A percentile compares a stretch with the other conserved stretches of the same genome.
These are phyloP conservation scores for Trypanosomatidae sp. DNA, from an alignment of 208 protist genomes.

Conservation along the genomic window DNA sequence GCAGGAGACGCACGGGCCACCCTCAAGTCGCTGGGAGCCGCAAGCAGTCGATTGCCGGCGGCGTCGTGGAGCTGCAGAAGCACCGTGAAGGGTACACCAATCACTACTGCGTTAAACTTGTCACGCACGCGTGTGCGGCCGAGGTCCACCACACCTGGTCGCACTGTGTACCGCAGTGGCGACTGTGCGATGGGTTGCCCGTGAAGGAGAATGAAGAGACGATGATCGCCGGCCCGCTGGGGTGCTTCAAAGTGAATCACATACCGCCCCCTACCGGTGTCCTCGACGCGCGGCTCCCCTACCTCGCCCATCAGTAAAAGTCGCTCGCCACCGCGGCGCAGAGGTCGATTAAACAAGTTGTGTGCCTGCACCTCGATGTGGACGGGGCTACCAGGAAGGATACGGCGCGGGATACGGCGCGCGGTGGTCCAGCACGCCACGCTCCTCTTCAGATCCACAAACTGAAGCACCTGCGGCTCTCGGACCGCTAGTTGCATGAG, in stretches of 20 bases:
- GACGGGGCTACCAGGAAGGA: constrained; percentile 22
- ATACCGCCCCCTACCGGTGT: constrained; percentile 36
- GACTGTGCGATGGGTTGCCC: constrained; percentile 69
- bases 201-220: constrained; percentile 56
- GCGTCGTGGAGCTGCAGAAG: constrained; percentile 39
- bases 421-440: constrained; percentile 65
- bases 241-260: constrained; percentile 47
- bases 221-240: constrained; percentile 36
- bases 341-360: constrained; percentile 38
- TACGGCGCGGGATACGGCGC: constrained; percentile 15
- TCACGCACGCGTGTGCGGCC: constrained; percentile 29
- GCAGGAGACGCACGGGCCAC: constrained; percentile 14
- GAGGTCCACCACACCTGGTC: constrained; percentile 34
- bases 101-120: constrained; percentile 58
- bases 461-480: constrained; percentile 31
- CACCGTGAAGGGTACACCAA: constrained; percentile 55
- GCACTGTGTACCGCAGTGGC: constrained; percentile 53
- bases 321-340: constrained; percentile 30
- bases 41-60: constrained; percentile 45
- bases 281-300: constrained; percentile 19
- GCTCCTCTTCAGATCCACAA: constrained; percentile 42
- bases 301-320: constrained; percentile 46
- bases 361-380: constrained; percentile 27
- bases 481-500: constrained; percentile 60
- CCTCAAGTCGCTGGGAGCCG: background rate